Evolutionary conservation across 2,329 filamentous ascomycete species (phyloP).

Genomic region (Nemania abortiva): DNA sequence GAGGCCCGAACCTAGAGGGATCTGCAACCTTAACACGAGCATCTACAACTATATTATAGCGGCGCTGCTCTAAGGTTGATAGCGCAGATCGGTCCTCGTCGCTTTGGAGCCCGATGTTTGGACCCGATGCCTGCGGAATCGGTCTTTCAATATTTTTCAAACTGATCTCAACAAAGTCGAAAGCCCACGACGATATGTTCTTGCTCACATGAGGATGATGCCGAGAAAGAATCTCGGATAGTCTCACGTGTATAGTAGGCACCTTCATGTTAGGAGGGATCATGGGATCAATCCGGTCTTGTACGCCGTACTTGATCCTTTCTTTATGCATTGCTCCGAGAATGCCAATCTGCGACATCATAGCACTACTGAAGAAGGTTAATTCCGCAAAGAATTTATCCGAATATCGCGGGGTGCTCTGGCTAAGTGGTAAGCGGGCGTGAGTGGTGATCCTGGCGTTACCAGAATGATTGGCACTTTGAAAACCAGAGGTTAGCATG

Average conservation of each 20-base stretch:
- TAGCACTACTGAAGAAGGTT: conserved; percentile 62
- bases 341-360: conserved; percentile 65
- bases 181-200: conserved; percentile 63
- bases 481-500: conserved; percentile 29
- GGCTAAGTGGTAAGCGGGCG: conserved; percentile 59
- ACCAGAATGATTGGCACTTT: conserved; percentile 40
- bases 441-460: conserved; percentile 48
- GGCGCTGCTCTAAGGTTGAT: conserved; percentile 40
- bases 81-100: conserved; percentile 18
- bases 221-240: conserved; percentile 58
- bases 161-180: conserved; percentile 69
- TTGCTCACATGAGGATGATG: conserved; percentile 40
- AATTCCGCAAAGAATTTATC: conserved; percentile 66
- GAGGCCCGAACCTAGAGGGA: conserved; percentile 65
- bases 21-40: conserved; percentile 68
- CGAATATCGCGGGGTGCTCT: conserved; percentile 59
- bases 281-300: conserved; percentile 53
- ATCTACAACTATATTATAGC: conserved; percentile 60
- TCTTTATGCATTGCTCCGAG: conserved; percentile 61
- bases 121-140: conserved; percentile 22
- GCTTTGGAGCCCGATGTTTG: conserved; percentile 20
- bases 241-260: conserved; percentile 62
- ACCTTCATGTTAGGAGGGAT: conserved; percentile 60
- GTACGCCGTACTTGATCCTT: conserved; percentile 56
- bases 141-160: conserved; percentile 62